A percentile compares a stretch with the other conserved stretches of the same genome.
Conservation (phyloP, 1,139 yeast genomes). For the Saccharomyces hybrid region DNA sequence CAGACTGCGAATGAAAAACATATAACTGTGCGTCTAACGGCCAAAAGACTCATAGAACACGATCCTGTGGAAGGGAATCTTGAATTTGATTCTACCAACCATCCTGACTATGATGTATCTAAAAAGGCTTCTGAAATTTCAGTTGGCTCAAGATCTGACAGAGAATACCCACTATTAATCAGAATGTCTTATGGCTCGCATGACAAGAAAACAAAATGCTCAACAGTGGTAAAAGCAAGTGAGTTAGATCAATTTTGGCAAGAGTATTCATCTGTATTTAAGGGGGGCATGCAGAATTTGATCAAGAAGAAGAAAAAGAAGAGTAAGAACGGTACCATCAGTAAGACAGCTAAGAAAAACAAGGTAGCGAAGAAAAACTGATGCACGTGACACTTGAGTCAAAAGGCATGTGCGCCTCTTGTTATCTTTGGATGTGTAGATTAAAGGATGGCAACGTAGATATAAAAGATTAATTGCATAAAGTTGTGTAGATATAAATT, state of each 20-base stretch:
- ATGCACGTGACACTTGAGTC: not conserved
- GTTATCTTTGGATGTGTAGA: slow-evolving; percentile 2
- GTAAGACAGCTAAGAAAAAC: slow-evolving; percentile 11
- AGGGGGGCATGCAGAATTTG: slow-evolving; percentile 52
- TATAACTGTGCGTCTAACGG: slow-evolving; percentile 22
- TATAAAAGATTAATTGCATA: slow-evolving; percentile 2
- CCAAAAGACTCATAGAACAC: slow-evolving; percentile 23
- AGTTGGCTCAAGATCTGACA: slow-evolving; percentile 10
- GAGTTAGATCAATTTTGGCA: slow-evolving; percentile 61
- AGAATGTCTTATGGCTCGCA: slow-evolving; percentile 52
- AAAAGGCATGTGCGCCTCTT: not conserved
- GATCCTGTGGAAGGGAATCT: slow-evolving; percentile 25
- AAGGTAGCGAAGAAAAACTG: slow-evolving; percentile 6
- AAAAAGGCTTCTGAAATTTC: slow-evolving; percentile 14
- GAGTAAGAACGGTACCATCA: slow-evolving; percentile 35
- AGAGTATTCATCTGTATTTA: slow-evolving; percentile 55
- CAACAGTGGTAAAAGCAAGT: slow-evolving; percentile 55
- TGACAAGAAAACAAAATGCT: slow-evolving; percentile 43
- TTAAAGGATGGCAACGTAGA: slow-evolving; percentile 2
- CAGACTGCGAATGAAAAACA: slow-evolving; percentile 23
- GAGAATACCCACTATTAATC: slow-evolving; percentile 42
- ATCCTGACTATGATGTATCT: slow-evolving; percentile 27
- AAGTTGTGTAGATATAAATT: slow-evolving; percentile 3
- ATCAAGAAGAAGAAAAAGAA: slow-evolving; percentile 59
- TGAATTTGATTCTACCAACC: slow-evolving; percentile 20